These are phyloP conservation scores for Parsonsia alboflavescens DNA, from an alignment of 257 asterid genomes.

Conservation along the genomic window DNA sequence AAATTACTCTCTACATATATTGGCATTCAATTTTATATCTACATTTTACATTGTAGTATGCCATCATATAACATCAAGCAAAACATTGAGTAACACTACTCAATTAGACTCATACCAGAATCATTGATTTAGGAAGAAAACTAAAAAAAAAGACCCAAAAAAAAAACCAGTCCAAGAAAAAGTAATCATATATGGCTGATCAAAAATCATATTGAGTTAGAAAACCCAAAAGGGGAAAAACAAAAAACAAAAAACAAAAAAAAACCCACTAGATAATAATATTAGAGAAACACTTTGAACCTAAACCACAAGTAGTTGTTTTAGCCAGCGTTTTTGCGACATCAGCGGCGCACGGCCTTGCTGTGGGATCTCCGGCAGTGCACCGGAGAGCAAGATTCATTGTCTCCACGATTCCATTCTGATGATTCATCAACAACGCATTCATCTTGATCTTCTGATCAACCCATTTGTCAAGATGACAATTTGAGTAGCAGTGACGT, in stretches of 20 bases:
- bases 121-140: background rate
- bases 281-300: conserved; percentile 34
- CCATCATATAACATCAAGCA: conserved; percentile 34
- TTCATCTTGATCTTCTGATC: conserved; percentile 41
- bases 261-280: conserved; percentile 16
- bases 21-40: background rate
- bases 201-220: conserved; percentile 17
- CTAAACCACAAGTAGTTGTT: conserved; percentile 41
- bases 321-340: conserved; percentile 39
- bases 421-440: conserved; percentile 24
- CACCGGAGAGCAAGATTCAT: conserved; percentile 80
- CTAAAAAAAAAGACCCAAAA: background rate
- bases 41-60: conserved; percentile 29
- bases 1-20: too few species aligned
- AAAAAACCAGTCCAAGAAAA: background rate
- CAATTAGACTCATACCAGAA: conserved; percentile 12
- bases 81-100: conserved; percentile 28
- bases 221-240: conserved; percentile 9
- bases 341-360: conserved; percentile 52
- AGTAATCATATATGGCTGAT: conserved; percentile 3
- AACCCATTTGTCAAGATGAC: conserved; percentile 73
- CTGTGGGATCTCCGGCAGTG: conserved; percentile 61
- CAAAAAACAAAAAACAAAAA: background rate
- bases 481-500: conserved; percentile 70
- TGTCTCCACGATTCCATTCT: conserved; percentile 56